These are phyloP conservation scores for Malus hybrid DNA, from an alignment of 331 rosid genomes.

Conservation along the genomic window DNA sequence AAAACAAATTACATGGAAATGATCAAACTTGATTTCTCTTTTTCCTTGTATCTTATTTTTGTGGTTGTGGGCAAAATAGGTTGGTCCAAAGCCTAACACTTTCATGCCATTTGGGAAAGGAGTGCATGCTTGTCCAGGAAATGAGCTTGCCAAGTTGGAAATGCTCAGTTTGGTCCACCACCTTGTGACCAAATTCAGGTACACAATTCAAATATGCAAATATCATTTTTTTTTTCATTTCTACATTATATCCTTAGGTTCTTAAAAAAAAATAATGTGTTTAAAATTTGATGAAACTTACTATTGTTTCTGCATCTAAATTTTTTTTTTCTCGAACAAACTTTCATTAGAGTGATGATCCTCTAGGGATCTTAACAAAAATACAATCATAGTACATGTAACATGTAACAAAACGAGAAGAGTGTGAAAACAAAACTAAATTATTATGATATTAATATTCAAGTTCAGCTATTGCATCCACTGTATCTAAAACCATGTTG, in stretches of 20 bases:
- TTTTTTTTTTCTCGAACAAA: too few relatives aligned
- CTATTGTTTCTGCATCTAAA: too few relatives aligned
- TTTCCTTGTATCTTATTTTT: background rate
- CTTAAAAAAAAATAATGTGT: too few relatives aligned
- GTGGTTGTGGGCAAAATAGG: conserved; percentile 28
- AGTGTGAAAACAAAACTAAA: too few relatives aligned
- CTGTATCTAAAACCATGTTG: too few relatives aligned
- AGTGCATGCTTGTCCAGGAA: conserved; percentile 86
- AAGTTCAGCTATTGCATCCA: too few relatives aligned
- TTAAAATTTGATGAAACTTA: too few relatives aligned
- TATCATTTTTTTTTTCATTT: background rate
- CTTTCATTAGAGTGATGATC: too few relatives aligned
- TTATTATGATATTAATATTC: too few relatives aligned
- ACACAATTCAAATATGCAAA: background rate
- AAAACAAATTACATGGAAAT: background rate
- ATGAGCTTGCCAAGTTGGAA: conserved; percentile 85
- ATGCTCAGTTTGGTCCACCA: conserved; percentile 66
- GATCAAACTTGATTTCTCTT: background rate
- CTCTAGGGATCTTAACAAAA: too few relatives aligned
- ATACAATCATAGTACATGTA: too few relatives aligned
- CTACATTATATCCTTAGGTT: background rate
- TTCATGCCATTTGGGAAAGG: conserved; percentile 95
- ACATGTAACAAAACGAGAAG: too few relatives aligned
- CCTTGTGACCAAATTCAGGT: conserved; percentile 68
- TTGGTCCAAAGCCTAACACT: conserved; percentile 61